Evolutionary conservation across 805 yeast species (phyloP).

Genomic region (Starmerella sirachaensis): DNA sequence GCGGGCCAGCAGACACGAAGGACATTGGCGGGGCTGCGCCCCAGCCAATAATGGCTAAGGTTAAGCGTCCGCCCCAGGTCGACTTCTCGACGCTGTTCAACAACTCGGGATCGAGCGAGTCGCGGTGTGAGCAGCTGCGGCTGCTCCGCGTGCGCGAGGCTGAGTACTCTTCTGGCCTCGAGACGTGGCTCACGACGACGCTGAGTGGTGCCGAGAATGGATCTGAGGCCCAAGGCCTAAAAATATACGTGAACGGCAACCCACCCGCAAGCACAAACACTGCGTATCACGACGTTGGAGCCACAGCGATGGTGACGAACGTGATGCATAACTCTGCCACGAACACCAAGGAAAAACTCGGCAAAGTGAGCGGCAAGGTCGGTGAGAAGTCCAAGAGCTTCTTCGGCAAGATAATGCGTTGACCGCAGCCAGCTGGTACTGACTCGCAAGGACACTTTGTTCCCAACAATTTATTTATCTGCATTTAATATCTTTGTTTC

Average conservation of each 20-base stretch:
- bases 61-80: constrained; percentile 27
- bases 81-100: constrained; percentile 27
- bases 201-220: constrained; percentile 7
- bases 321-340: constrained; percentile 19
- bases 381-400: constrained; percentile 28
- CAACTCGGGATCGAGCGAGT: constrained; percentile 19
- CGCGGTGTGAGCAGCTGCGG: constrained; percentile 24
- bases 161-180: constrained; percentile 28
- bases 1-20: not conserved
- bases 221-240: no score
- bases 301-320: constrained; percentile 23
- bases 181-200: constrained; percentile 26
- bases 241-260: constrained; percentile 23
- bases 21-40: not conserved
- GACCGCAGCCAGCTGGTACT: no score
- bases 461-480: not conserved
- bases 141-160: constrained; percentile 25
- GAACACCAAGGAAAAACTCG: constrained; percentile 24
- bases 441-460: no score
- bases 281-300: constrained; percentile 17
- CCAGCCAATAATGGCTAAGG: constrained; percentile 15
- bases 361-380: constrained; percentile 24
- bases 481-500: not conserved
- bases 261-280: constrained; percentile 23
- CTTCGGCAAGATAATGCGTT: constrained; percentile 26